Conservation (phyloP, 2,329 filamentous ascomycete genomes). For the Xylariaceae sp. region DNA sequence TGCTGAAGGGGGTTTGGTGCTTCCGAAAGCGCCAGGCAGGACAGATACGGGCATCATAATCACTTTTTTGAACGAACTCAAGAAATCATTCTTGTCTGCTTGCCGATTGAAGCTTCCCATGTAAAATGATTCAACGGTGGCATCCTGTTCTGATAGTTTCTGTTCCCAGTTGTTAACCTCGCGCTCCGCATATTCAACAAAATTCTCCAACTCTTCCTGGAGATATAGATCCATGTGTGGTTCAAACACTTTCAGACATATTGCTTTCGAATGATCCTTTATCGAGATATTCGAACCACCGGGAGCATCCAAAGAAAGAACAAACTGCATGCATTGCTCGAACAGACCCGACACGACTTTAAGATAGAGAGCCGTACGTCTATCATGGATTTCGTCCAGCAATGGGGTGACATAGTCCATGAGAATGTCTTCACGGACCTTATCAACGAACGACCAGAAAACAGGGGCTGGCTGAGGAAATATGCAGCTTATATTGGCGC, state of each 20-base stretch:
- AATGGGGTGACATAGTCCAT: constrained; percentile 81
- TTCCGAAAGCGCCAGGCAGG: constrained; percentile 60
- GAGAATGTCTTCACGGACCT: constrained; percentile 77
- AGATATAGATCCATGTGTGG: constrained; percentile 92
- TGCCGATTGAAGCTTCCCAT: constrained; percentile 94
- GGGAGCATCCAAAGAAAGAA: constrained; percentile 64
- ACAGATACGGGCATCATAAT: constrained; percentile 98
- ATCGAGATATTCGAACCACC: constrained; percentile 59
- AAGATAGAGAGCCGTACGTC: constrained; percentile 71
- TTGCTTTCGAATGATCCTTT: constrained; percentile 59
- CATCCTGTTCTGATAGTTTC: constrained; percentile 85
- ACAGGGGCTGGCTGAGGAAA: constrained; percentile 71
- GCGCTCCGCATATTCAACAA: constrained; percentile 68
- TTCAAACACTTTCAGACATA: constrained; percentile 74
- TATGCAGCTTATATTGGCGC: constrained; percentile 71
- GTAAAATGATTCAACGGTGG: constrained; percentile 84
- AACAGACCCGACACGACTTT: constrained; percentile 85
- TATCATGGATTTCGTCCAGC: constrained; percentile 80
- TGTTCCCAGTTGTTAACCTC: constrained; percentile 87
- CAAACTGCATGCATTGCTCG: constrained; percentile 77
- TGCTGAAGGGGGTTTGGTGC: constrained; percentile 36
- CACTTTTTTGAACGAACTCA: constrained; percentile 96
- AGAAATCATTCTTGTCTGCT: constrained; percentile 92
- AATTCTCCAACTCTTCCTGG: constrained; percentile 83
- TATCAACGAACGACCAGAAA: constrained; percentile 74